Evolutionary conservation across 768 basidiomycete genomes (phyloP), one percentile per base, ranked within the genome.

Genomic region (Trametes villosa): DNA sequence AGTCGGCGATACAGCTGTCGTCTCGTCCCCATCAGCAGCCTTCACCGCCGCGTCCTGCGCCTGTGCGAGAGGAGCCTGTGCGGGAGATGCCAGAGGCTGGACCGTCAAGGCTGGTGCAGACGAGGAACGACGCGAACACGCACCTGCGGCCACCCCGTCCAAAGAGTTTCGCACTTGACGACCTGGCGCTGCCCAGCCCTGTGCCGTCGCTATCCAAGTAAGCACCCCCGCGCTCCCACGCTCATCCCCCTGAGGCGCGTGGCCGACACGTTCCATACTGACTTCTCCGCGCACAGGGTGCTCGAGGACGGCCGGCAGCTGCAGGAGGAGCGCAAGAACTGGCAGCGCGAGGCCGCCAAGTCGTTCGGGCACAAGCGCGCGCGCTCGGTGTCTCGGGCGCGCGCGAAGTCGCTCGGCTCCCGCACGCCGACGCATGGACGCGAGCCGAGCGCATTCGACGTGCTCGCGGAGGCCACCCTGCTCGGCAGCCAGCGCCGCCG

Each of bases 341-440:
- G 91, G 91, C 83, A 87, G 65, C 69, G 72, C 3, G 82, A 87
- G 62, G 91, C 91, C 0, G 74, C 76, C 0, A 75, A 73, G 31
- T 90, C 89, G 7, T 81, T 89, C 60, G 84, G 85, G 52, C 90
- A 91, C 69, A 84, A 81, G 63, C 81, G 78, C 17, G 79, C 85
- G 9, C 83, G 89, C 33, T 84, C 78, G 31, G 63, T 89, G 12
- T 89, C 88, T 11, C 83, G 89, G 1, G 76, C 83, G 8, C 82
- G 90, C 29, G 76, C 86, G 22, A 86, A 85, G 66, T 86, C 87
- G 2, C 72, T 85, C 42, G 57, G 53, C 4, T 51, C 57, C 6
- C 63, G 66, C 3, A 13, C 55, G 4, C 48, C 67, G 57, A 20
- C 57, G 54, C 60, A 66, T 33, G 42, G 52, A 11, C 65, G 27